These are phyloP conservation scores for Diophrys sp. DNA, from an alignment of 73 alveolate species.

Conservation along the genomic window DNA sequence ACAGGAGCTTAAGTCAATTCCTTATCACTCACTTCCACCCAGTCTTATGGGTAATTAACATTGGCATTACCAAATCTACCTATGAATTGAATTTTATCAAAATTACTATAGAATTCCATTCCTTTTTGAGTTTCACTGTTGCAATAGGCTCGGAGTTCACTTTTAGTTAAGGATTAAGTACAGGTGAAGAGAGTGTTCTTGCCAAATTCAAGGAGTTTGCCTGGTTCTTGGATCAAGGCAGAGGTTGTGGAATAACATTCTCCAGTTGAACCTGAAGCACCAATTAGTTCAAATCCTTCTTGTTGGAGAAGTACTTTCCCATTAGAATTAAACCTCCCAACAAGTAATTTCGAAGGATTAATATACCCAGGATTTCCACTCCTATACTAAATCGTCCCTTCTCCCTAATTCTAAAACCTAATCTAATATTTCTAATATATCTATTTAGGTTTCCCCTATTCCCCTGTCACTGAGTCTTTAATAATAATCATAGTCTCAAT, in stretches of 20 bases:
- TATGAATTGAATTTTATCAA: neutral
- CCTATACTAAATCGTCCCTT: neutral
- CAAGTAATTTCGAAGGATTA: neutral
- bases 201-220: neutral
- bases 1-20: neutral
- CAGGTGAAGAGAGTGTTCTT: conserved; percentile 4
- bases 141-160: conserved; percentile 14
- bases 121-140: neutral
- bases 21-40: conserved; percentile 12
- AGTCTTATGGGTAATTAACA: conserved; percentile 13
- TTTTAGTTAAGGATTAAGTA: neutral
- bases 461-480: neutral
- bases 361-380: conserved; percentile 23
- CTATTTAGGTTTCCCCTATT: neutral
- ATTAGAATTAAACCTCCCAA: conserved; percentile 1
- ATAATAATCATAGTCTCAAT: neutral
- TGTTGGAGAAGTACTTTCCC: conserved; percentile 4
- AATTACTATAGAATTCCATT: neutral
- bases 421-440: neutral
- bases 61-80: conserved; percentile 29
- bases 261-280: neutral
- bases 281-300: conserved; percentile 2
- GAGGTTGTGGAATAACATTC: neutral
- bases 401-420: neutral
- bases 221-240: neutral